phyloP scores from a whole-genome alignment of 169 alveolate species.

The Plasmodium fragile region DNA sequence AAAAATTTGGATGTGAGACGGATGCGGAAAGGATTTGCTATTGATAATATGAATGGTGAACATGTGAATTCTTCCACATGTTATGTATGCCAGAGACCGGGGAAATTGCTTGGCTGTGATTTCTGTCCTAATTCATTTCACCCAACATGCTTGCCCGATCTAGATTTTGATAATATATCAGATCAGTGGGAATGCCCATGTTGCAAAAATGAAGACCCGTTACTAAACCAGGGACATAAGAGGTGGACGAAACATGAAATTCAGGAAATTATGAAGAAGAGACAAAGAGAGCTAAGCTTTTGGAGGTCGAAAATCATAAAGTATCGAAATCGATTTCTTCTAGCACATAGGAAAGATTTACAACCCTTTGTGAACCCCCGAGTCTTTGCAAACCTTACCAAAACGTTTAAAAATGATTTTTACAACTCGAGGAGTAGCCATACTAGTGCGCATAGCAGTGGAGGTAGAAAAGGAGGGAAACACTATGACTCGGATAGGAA shows the following conservation, averaged over 20 bases:
- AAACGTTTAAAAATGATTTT: slow-evolving; percentile 78
- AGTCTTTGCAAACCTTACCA: slow-evolving; percentile 82
- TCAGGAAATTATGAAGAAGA: slow-evolving; percentile 86
- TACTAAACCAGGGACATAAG: slow-evolving; percentile 90
- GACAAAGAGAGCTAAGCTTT: slow-evolving; percentile 84
- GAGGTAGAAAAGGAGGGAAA: background rate
- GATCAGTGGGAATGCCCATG: slow-evolving; percentile 94
- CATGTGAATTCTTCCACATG: slow-evolving; percentile 90
- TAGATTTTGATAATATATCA: slow-evolving; percentile 89
- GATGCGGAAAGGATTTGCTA: slow-evolving; percentile 81
- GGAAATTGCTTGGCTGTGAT: slow-evolving; percentile 92
- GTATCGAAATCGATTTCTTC: slow-evolving; percentile 86
- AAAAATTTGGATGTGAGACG: slow-evolving; percentile 85
- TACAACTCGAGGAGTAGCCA: slow-evolving; percentile 18
- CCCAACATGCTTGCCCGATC: slow-evolving; percentile 89
- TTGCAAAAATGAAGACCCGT: slow-evolving; percentile 92
- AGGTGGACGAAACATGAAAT: slow-evolving; percentile 91
- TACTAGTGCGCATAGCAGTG: background rate
- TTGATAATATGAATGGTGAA: slow-evolving; percentile 83
- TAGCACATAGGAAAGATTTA: slow-evolving; percentile 88
- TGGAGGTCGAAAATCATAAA: slow-evolving; percentile 86
- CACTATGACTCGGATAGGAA: slow-evolving; percentile 10
- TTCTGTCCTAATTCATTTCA: slow-evolving; percentile 92
- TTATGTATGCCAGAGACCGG: slow-evolving; percentile 92
- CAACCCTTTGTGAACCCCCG: slow-evolving; percentile 88